A percentile compares a stretch with the other conserved stretches of the same genome.
Conservation (phyloP, 163 green algal species). For the Volvox carteri region DNA sequence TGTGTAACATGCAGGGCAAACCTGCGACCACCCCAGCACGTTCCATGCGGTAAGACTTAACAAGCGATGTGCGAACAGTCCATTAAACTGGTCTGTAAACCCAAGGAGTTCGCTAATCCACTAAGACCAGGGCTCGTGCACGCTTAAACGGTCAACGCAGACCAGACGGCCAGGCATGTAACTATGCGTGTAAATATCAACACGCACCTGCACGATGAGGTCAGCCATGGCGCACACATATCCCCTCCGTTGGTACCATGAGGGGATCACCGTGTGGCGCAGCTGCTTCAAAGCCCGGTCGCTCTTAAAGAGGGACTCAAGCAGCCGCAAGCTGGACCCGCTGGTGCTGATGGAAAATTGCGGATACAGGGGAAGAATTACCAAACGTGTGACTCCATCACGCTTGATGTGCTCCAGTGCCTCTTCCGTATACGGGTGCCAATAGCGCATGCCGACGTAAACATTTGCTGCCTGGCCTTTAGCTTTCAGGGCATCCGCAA, state of each 20-base stretch:
- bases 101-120: no score
- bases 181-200: no score
- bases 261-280: conserved; percentile 95
- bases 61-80: no score
- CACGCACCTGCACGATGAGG: conserved; percentile 88
- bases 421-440: conserved; percentile 99
- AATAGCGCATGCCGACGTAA: conserved; percentile 99
- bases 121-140: no score
- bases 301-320: conserved; percentile 89
- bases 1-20: no score
- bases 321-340: conserved; percentile 92
- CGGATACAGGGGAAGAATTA: conserved; percentile 98
- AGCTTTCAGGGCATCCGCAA: conserved; percentile 71
- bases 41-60: no score
- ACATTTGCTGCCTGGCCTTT: conserved; percentile 81
- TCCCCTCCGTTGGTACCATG: conserved; percentile 92
- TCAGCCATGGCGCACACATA: conserved; percentile 94
- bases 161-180: no score
- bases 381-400: conserved; percentile 89
- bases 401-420: conserved; percentile 91
- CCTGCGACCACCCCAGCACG: no score
- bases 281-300: conserved; percentile 76
- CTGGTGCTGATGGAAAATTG: conserved; percentile 98
- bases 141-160: no score
- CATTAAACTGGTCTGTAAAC: no score